These are phyloP conservation scores for Ramaria sp. DNA, from an alignment of 768 basidiomycete genomes.

Conservation along the genomic window DNA sequence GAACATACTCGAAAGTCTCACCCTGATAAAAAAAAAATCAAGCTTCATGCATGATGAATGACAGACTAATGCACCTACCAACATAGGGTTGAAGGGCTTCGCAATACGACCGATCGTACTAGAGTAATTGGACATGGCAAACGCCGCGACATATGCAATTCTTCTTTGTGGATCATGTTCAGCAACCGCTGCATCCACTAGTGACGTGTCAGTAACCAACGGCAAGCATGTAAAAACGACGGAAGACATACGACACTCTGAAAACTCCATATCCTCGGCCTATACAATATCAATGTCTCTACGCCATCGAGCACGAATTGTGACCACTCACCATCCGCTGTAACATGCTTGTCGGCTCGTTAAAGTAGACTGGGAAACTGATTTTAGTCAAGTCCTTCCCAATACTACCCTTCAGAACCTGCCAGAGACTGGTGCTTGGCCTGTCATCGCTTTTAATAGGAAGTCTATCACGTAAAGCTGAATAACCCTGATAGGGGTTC, in stretches of 20 bases:
- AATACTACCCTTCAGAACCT: slow-evolving; percentile 88
- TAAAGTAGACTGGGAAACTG: slow-evolving; percentile 88
- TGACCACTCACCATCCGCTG: slow-evolving; percentile 67
- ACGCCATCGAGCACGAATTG: neutral
- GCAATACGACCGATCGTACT: slow-evolving; percentile 94
- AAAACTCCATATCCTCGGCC: slow-evolving; percentile 98
- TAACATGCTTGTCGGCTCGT: slow-evolving; percentile 92
- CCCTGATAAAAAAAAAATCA: slow-evolving; percentile 34
- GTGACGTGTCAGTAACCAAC: neutral
- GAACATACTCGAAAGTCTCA: slow-evolving; percentile 92
- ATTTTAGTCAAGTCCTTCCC: slow-evolving; percentile 97
- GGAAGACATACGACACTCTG: slow-evolving; percentile 73
- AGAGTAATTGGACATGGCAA: slow-evolving; percentile 97
- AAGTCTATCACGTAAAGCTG: slow-evolving; percentile 45
- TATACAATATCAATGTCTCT: slow-evolving; percentile 12
- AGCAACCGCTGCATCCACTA: slow-evolving; percentile 76
- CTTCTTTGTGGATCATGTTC: slow-evolving; percentile 71
- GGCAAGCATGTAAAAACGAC: slow-evolving; percentile 4
- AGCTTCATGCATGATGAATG: neutral
- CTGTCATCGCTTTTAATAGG: slow-evolving; percentile 63
- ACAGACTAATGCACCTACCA: slow-evolving; percentile 36
- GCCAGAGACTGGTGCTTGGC: slow-evolving; percentile 87
- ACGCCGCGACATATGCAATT: slow-evolving; percentile 88
- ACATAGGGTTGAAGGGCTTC: slow-evolving; percentile 95
- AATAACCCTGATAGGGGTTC: slow-evolving; percentile 57